phyloP scores from a whole-genome alignment of 2,329 filamentous ascomycete genomes.

The Hymenoscyphus salicellus region DNA sequence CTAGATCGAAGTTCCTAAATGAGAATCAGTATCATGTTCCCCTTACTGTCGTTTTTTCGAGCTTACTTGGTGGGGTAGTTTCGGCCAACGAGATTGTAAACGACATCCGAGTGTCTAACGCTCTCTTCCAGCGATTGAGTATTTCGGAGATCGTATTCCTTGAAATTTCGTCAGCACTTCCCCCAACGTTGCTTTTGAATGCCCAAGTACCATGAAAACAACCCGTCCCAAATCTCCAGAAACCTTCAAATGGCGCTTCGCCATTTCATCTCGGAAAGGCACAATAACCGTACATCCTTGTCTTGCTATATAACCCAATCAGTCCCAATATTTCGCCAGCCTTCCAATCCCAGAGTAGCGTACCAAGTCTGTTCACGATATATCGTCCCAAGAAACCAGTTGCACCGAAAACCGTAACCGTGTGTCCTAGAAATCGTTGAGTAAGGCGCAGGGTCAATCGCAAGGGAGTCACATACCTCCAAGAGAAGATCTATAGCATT shows the following conservation, averaged over 20 bases:
- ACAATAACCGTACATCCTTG: slow-evolving; percentile 92
- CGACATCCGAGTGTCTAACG: slow-evolving; percentile 93
- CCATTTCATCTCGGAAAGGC: slow-evolving; percentile 95
- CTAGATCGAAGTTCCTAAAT: slow-evolving; percentile 81
- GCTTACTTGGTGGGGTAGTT: slow-evolving; percentile 91
- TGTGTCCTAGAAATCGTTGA: slow-evolving; percentile 65
- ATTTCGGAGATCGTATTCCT: slow-evolving; percentile 95
- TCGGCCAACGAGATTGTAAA: slow-evolving; percentile 92
- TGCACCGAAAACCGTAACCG: slow-evolving; percentile 95
- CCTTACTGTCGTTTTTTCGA: not conserved
- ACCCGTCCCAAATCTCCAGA: slow-evolving; percentile 91
- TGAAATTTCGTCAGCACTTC: slow-evolving; percentile 14
- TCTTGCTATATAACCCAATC: slow-evolving; percentile 58
- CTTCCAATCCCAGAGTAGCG: slow-evolving; percentile 25
- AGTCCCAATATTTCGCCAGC: slow-evolving; percentile 16
- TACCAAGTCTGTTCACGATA: slow-evolving; percentile 92
- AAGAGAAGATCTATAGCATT: slow-evolving; percentile 65
- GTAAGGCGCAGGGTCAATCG: slow-evolving; percentile 7
- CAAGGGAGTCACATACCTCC: slow-evolving; percentile 61
- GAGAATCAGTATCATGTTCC: not conserved
- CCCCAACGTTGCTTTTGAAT: not conserved
- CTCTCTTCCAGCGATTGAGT: slow-evolving; percentile 94
- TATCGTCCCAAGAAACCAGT: slow-evolving; percentile 94
- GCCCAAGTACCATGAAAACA: slow-evolving; percentile 66
- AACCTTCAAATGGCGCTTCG: slow-evolving; percentile 93